Evolutionary conservation across 441 rosid genomes (phyloP).

Genomic region (Erysimum cheiri): DNA sequence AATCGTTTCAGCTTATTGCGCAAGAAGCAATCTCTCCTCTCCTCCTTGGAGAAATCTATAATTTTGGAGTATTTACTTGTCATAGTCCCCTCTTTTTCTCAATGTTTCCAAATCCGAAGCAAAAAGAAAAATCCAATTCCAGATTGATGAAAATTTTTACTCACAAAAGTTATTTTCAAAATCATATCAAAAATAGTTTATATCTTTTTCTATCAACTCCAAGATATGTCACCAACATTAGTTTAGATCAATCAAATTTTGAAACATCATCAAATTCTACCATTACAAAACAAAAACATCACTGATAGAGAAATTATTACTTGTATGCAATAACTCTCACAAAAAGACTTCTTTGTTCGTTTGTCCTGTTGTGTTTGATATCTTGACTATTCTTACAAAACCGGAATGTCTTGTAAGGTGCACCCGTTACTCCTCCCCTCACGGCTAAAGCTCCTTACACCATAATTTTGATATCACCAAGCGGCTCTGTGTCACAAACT

Average conservation of each 20-base stretch:
- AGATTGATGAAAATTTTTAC: not conserved
- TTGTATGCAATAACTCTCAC: not conserved
- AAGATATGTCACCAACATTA: not conserved
- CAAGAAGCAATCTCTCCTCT: not conserved
- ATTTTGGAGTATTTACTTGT: not conserved
- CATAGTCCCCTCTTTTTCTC: no score
- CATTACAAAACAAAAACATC: not conserved
- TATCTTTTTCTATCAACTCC: not conserved
- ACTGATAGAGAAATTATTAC: not conserved
- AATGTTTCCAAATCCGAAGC: not conserved
- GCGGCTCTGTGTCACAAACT: constrained; percentile 19
- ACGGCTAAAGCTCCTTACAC: constrained; percentile 19
- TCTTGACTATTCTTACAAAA: constrained; percentile 9
- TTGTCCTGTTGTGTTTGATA: not conserved
- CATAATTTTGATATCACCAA: constrained; percentile 6
- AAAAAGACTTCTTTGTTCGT: not conserved
- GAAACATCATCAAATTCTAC: not conserved
- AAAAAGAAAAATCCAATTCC: no score
- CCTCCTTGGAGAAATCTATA: not conserved
- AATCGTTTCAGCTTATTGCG: constrained; percentile 17
- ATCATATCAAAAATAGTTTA: no score
- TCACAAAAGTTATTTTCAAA: not conserved
- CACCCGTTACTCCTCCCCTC: not conserved
- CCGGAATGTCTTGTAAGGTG: constrained; percentile 17
- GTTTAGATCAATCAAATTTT: not conserved